phyloP scores from a whole-genome alignment of 352 stramenopile genomes.

The Pythium guiyangense region DNA sequence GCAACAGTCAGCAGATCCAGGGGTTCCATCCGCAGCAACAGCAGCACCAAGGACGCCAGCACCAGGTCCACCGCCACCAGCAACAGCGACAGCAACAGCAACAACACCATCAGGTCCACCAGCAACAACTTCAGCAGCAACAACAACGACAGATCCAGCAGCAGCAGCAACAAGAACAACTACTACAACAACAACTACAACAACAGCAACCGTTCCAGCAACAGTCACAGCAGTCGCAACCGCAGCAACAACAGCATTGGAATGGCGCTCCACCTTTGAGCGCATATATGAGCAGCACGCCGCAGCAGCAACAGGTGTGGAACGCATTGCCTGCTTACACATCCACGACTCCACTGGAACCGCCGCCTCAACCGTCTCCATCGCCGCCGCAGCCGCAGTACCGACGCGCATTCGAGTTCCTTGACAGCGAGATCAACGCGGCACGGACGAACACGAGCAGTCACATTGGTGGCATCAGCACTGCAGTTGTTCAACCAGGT shows the following conservation, averaged over 20 bases:
- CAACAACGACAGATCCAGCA: neutral
- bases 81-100: constrained; percentile 7
- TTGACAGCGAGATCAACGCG: constrained; percentile 4
- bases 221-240: constrained; percentile 1
- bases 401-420: constrained; percentile 2
- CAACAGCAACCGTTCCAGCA: constrained; percentile 8
- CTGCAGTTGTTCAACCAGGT: constrained; percentile 16
- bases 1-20: too few relatives aligned
- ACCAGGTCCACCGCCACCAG: neutral
- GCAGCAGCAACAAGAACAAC: constrained; percentile 11
- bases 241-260: constrained; percentile 13
- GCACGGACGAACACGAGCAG: neutral
- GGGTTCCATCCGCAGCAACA: too few relatives aligned
- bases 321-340: neutral
- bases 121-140: neutral
- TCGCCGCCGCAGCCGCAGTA: constrained; percentile 2
- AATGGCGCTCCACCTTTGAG: constrained; percentile 2
- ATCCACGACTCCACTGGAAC: neutral
- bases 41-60: too few relatives aligned
- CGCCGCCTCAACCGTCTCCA: neutral
- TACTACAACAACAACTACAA: constrained; percentile 14
- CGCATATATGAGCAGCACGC: constrained; percentile 2
- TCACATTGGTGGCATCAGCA: constrained; percentile 3
- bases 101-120: neutral
- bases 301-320: constrained; percentile 13